Evolutionary conservation across 2,329 filamentous ascomycete species (phyloP), one percentile per base, ranked within the genome.

Genomic region (Cyanodermella asteris): DNA sequence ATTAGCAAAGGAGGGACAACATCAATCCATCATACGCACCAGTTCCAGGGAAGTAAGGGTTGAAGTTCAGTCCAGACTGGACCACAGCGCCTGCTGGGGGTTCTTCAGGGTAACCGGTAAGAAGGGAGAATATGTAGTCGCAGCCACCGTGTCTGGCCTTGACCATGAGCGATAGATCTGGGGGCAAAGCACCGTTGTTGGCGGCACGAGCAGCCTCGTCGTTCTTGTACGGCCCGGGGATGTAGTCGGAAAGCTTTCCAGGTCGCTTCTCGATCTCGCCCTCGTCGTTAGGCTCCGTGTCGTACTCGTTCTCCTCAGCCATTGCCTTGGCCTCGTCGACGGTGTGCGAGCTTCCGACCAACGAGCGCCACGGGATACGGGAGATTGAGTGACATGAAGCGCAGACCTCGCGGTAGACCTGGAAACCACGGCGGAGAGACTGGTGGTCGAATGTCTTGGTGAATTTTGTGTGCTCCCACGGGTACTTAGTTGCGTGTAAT

Each of bases 1-100:
- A 12, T 26, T 7, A 28, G 16, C 13, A 17, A 24, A 13, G n/a
- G 11, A 26, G 11, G 9, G n/a, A 16, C 5, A 11, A n/a, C 2
- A 20, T n/a, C 10, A 9, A 16, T 7, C 15, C 22, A 26, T 15
- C 23, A 26, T 24, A 37, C 46, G 25, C 48, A 59, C 84, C 84
- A 41, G 87, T 94, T 48, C 87, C 87, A 30, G 87, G 87, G 72
- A 97, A 97, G 66, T 93, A 97, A 32, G 87, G 87, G 69, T 97
- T 97, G 71, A 97, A 97, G 72, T 94, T 93, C 56, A 97, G 72
- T 45, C 87, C 87, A 33, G 72, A 69, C 42, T 71, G 72, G 31
- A 97, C 74, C 42, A 65, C 59, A 34, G 77, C 81, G 49, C 87
- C 87, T 25, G 87, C 78, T 27, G 87, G 87, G 31, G 80, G 65